Conservation (phyloP, 2,329 filamentous ascomycete species). For the Trichoderma harzianum region DNA sequence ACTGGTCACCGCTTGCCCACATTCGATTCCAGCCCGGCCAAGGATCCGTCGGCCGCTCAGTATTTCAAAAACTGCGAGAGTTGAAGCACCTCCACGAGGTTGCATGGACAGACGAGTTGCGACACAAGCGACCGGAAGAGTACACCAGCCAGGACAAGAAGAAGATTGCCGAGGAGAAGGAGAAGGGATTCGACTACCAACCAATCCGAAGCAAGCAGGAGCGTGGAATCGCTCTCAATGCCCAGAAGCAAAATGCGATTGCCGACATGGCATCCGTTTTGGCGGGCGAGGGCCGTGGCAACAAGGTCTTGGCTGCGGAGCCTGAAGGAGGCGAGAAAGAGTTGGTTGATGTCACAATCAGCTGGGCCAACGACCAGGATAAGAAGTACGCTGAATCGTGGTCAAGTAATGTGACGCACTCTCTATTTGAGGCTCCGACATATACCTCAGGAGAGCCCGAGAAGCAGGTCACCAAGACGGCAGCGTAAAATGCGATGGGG, state of each 20-base stretch:
- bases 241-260: conserved; percentile 59
- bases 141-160: conserved; percentile 34
- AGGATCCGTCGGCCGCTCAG: conserved; percentile 53
- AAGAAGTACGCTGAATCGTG: conserved; percentile 46
- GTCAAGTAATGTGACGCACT: conserved; percentile 53
- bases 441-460: conserved; percentile 7
- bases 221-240: conserved; percentile 52
- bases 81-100: conserved; percentile 61
- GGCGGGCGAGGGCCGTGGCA: conserved; percentile 49
- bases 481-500: not conserved
- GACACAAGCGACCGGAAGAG: conserved; percentile 37
- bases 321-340: conserved; percentile 23
- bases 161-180: conserved; percentile 30
- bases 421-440: conserved; percentile 34
- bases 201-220: conserved; percentile 38
- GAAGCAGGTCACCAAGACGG: not conserved
- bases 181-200: conserved; percentile 32
- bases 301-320: conserved; percentile 38
- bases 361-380: conserved; percentile 50
- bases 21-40: conserved; percentile 55
- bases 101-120: conserved; percentile 52
- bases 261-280: conserved; percentile 62
- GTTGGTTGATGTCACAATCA: conserved; percentile 45
- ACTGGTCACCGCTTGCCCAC: conserved; percentile 60
- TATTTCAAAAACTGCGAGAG: conserved; percentile 63